Conservation (phyloP, 1,284 basidiomycete species). For the Crocinoboletus sp. region DNA sequence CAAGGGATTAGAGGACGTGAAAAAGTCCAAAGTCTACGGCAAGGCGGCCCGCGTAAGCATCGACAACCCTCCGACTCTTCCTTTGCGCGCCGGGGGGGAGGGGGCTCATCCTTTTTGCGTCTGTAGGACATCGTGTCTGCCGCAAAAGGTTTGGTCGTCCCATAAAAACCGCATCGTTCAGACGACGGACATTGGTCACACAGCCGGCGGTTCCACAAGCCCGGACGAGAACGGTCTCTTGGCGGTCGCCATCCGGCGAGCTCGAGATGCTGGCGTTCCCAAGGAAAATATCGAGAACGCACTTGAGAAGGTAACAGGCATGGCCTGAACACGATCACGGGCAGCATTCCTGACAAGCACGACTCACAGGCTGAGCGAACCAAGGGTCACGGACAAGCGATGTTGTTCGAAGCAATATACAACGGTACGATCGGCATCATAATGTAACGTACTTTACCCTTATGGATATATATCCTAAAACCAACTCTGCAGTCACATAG, state of each 20-base stretch:
- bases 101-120: not conserved
- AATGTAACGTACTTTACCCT: slow-evolving; percentile 53
- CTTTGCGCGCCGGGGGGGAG: not conserved
- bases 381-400: slow-evolving; percentile 47
- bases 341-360: not conserved
- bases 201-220: slow-evolving; percentile 64
- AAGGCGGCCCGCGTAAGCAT: slow-evolving; percentile 54
- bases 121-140: slow-evolving; percentile 67
- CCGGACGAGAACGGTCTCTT: slow-evolving; percentile 62
- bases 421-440: slow-evolving; percentile 68
- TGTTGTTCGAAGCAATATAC: slow-evolving; percentile 72
- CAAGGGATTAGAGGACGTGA: slow-evolving; percentile 70
- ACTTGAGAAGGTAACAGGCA: slow-evolving; percentile 51
- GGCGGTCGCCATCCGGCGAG: slow-evolving; percentile 55
- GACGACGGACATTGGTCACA: too few relatives aligned
- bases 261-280: slow-evolving; percentile 65
- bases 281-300: slow-evolving; percentile 76
- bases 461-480: not conserved
- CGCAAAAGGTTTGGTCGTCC: slow-evolving; percentile 49
- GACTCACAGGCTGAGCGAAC: slow-evolving; percentile 43
- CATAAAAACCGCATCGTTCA: too few relatives aligned
- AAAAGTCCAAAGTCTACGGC: slow-evolving; percentile 58
- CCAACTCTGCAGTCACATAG: slow-evolving; percentile 37
- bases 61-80: not conserved
- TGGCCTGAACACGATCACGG: not conserved